phyloP scores from a whole-genome alignment of 257 asterid genomes.

The Solanum sitiens region DNA sequence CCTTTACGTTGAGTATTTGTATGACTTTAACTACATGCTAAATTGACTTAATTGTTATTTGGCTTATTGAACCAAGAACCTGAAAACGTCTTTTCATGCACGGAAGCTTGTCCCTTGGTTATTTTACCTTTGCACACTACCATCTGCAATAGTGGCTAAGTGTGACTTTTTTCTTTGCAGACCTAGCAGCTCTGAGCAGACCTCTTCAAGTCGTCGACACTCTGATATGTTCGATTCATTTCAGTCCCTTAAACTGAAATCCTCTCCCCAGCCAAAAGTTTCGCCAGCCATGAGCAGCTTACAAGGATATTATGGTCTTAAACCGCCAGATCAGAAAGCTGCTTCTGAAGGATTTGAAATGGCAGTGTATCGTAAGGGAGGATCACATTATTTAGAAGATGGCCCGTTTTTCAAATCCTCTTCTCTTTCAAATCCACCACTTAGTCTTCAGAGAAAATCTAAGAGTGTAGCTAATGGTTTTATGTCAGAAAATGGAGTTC shows the following conservation, averaged over 20 bases:
- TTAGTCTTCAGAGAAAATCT: constrained; percentile 47
- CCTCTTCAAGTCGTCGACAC: constrained; percentile 33
- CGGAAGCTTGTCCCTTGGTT: not conserved
- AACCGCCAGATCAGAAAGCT: constrained; percentile 21
- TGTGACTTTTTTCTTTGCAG: constrained; percentile 32
- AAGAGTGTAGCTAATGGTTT: constrained; percentile 55
- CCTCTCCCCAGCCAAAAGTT: constrained; percentile 40
- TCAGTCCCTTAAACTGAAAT: constrained; percentile 53
- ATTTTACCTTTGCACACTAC: not conserved
- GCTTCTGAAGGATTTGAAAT: constrained; percentile 49
- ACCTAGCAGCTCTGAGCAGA: constrained; percentile 42
- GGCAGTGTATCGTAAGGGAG: constrained; percentile 39
- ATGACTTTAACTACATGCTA: not conserved
- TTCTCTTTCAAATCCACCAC: constrained; percentile 32
- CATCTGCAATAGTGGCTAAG: not conserved
- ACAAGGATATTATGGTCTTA: constrained; percentile 50
- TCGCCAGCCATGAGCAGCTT: constrained; percentile 59
- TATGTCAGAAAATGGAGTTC: constrained; percentile 25
- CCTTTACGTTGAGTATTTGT: not conserved
- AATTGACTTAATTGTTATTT: not conserved
- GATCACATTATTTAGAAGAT: constrained; percentile 41
- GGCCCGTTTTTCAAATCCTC: constrained; percentile 25
- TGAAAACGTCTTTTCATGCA: not conserved
- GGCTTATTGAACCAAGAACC: not conserved
- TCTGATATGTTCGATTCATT: constrained; percentile 71